phyloP scores from a whole-genome alignment of 2,329 filamentous ascomycete genomes.

The Penicillium sp. region DNA sequence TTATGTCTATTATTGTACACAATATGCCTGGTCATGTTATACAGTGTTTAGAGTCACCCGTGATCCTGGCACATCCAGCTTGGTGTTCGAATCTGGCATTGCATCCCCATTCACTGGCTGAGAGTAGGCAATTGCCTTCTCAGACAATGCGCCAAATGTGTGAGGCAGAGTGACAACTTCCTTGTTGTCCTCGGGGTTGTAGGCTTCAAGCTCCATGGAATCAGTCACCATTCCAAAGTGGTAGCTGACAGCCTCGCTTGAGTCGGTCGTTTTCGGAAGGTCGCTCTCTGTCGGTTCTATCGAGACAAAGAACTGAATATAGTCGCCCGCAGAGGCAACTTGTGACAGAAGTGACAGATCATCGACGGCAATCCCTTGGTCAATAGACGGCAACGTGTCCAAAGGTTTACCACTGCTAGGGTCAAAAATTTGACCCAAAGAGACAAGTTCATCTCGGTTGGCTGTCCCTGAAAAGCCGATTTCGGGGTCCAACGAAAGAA shows the following conservation, averaged over 20 bases:
- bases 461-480: constrained; percentile 29
- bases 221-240: constrained; percentile 37
- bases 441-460: constrained; percentile 14
- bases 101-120: constrained; percentile 20
- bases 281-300: constrained; percentile 21
- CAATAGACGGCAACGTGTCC: constrained; percentile 24
- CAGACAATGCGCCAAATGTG: constrained; percentile 43
- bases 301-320: constrained; percentile 45
- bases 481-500: constrained; percentile 46
- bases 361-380: constrained; percentile 26
- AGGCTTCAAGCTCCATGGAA: constrained; percentile 18
- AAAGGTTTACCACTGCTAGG: not conserved
- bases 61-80: constrained; percentile 38
- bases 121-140: constrained; percentile 40
- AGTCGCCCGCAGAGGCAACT: constrained; percentile 39
- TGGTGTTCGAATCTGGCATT: constrained; percentile 28
- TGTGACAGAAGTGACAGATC: constrained; percentile 43
- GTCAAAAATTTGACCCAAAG: constrained; percentile 30
- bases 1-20: constrained; percentile 6
- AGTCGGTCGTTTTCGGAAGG: not conserved
- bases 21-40: not conserved
- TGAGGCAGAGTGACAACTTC: constrained; percentile 30
- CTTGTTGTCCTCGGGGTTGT: not conserved
- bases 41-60: constrained; percentile 25
- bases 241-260: constrained; percentile 22